phyloP scores from a whole-genome alignment of 768 basidiomycete genomes.

The Neoboletus subvelutipes region DNA sequence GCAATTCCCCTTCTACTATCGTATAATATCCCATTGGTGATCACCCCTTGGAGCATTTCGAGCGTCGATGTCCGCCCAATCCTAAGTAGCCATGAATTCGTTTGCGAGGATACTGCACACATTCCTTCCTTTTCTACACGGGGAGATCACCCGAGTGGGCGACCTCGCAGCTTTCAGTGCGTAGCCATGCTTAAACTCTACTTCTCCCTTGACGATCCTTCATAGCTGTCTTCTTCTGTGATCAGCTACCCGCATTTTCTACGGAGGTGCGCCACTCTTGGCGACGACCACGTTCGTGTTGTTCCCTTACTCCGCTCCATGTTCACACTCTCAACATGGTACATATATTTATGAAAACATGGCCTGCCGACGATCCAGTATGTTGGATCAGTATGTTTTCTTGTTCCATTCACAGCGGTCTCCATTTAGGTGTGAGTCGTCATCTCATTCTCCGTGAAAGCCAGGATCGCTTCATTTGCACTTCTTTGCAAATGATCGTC shows the following conservation, averaged over 20 bases:
- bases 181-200: background rate
- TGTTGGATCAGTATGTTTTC: background rate
- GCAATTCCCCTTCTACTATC: background rate
- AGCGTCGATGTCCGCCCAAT: background rate
- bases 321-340: slow-evolving; percentile 39
- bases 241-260: slow-evolving; percentile 45
- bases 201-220: background rate
- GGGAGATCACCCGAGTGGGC: background rate
- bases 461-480: slow-evolving; percentile 2
- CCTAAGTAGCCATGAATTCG: background rate
- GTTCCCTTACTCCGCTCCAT: slow-evolving; percentile 43
- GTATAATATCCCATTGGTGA: background rate
- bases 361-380: background rate
- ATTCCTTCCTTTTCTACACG: background rate
- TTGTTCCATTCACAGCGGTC: background rate
- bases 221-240: slow-evolving; percentile 40
- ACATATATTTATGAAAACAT: slow-evolving; percentile 33
- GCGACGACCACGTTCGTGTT: slow-evolving; percentile 32
- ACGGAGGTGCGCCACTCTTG: slow-evolving; percentile 47
- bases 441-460: background rate
- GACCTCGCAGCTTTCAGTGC: slow-evolving; percentile 6
- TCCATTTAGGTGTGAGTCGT: slow-evolving; percentile 17
- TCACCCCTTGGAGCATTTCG: background rate
- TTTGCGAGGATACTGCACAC: too few relatives aligned
- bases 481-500: background rate